Evolutionary conservation across 1,139 yeast species (phyloP).

Genomic region (Arxiozyma telluris): DNA sequence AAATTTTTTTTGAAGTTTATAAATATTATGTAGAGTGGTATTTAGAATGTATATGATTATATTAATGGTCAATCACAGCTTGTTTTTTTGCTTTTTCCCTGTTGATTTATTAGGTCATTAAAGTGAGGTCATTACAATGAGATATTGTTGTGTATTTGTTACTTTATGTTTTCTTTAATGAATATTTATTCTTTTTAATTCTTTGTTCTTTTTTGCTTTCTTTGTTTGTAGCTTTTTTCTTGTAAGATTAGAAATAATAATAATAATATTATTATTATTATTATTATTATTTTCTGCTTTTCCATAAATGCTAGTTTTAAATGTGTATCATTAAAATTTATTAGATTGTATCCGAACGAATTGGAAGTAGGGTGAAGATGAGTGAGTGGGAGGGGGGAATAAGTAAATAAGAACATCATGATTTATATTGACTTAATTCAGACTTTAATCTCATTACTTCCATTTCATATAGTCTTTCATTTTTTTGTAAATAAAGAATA

Average conservation of each 20-base stretch:
- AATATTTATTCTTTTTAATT: too few relatives aligned
- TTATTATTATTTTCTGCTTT: too few relatives aligned
- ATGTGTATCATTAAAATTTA: too few relatives aligned
- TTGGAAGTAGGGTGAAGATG: not conserved
- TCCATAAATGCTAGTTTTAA: too few relatives aligned
- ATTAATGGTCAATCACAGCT: not conserved
- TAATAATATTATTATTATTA: too few relatives aligned
- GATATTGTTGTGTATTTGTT: too few relatives aligned
- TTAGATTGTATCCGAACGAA: too few relatives aligned
- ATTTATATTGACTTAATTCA: slow-evolving; percentile 38
- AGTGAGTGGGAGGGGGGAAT: not conserved
- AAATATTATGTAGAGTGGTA: not conserved
- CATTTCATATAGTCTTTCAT: slow-evolving; percentile 32
- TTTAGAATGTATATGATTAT: not conserved
- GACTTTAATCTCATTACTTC: slow-evolving; percentile 35
- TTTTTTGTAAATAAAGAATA: slow-evolving; percentile 41
- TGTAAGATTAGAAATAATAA: not conserved
- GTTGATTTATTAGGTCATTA: not conserved
- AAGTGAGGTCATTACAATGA: not conserved
- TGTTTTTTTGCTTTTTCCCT: not conserved
- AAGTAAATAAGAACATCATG: not conserved
- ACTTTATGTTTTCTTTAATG: not conserved
- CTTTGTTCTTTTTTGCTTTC: not conserved
- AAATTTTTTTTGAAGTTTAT: not conserved
- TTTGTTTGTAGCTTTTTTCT: not conserved